Evolutionary conservation across 805 yeast genomes (phyloP), one percentile per base, ranked within the genome.

Genomic region (Pichia gijzeniarum): DNA sequence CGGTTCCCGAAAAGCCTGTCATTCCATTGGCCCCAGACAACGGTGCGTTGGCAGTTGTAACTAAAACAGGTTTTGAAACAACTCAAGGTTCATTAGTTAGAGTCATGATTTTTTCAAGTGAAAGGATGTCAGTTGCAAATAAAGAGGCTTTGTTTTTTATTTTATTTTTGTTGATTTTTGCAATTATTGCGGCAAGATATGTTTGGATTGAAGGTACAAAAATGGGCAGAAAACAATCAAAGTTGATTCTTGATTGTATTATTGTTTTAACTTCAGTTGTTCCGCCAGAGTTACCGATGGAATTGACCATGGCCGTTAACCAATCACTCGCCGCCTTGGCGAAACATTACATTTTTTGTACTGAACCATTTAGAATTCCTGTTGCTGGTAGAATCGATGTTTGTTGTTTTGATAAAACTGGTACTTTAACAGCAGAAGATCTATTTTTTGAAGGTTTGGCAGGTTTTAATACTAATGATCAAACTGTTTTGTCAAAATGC

Each of bases 201-300:
- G 98, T 93, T 44, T 93, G 99, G 99, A 83, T 85, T 49, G 96
- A 91, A 69, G 99, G 99, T 67, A 85, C 95, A 20, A 82, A 76
- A 63, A 83, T 87, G 87, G 98, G 96, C 59, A 85, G 99, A 70
- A 79, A 87, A 57, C 95, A 91, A 66, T 85, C 95, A 45, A 91
- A 91, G 68, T 77, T 93, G 64, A 82, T 93, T 53, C 76, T 93
- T 60, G 98, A 93, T 68, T 93, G 99, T 80, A 85, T 93, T 53
- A 77, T 93, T 60, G 95, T 93, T 56, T 78, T 93, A 57, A 93
- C 99, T 17, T 90, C 98, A 41, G 99, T 93, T 52, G 99, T 93
- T 35, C 99, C 99, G 32, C 99, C 99, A 36, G 99, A 93, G 69
- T 76, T 93, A 55, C 99, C 99, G 48, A 93, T 93, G 98, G 99